Evolutionary conservation across 2,329 filamentous ascomycete genomes (phyloP).

Genomic region (Nothopassalora personata): DNA sequence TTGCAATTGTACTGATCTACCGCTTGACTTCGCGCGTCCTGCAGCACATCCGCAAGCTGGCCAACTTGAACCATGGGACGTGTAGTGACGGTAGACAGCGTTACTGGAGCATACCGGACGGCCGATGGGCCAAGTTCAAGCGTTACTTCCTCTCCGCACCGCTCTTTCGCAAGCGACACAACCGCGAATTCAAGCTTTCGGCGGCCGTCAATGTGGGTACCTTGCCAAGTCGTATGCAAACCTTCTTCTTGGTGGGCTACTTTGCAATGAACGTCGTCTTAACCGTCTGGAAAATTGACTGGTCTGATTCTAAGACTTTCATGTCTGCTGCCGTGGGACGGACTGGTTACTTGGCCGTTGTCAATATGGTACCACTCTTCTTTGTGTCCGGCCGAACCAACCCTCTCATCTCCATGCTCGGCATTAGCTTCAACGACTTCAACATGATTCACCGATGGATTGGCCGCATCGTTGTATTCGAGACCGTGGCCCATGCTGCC

Average conservation of each 20-base stretch:
- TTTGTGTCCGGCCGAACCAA: slow-evolving; percentile 72
- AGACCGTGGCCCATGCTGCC: slow-evolving; percentile 61
- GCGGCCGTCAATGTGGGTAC: slow-evolving; percentile 46
- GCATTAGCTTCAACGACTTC: slow-evolving; percentile 76
- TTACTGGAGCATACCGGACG: slow-evolving; percentile 67
- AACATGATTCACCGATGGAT: slow-evolving; percentile 78
- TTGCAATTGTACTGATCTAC: slow-evolving; percentile 61
- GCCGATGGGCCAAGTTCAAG: slow-evolving; percentile 41
- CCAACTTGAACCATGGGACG: slow-evolving; percentile 70
- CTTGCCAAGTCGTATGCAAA: slow-evolving; percentile 46
- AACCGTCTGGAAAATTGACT: slow-evolving; percentile 52
- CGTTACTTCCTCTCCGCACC: slow-evolving; percentile 44
- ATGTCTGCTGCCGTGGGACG: slow-evolving; percentile 61
- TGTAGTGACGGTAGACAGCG: slow-evolving; percentile 50
- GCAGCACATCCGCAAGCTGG: slow-evolving; percentile 66
- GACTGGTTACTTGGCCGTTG: slow-evolving; percentile 62
- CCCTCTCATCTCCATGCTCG: slow-evolving; percentile 64
- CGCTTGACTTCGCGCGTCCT: slow-evolving; percentile 56
- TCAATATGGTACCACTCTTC: slow-evolving; percentile 76
- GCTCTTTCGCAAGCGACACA: slow-evolving; percentile 44
- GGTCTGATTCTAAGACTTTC: slow-evolving; percentile 60
- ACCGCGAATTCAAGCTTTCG: slow-evolving; percentile 48
- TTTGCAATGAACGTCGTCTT: slow-evolving; percentile 46
- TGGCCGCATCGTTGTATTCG: slow-evolving; percentile 67
- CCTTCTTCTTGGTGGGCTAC: slow-evolving; percentile 44